Base-by-base conservation (phyloP, 805 yeast species). In the Candida chilensis region DNA sequence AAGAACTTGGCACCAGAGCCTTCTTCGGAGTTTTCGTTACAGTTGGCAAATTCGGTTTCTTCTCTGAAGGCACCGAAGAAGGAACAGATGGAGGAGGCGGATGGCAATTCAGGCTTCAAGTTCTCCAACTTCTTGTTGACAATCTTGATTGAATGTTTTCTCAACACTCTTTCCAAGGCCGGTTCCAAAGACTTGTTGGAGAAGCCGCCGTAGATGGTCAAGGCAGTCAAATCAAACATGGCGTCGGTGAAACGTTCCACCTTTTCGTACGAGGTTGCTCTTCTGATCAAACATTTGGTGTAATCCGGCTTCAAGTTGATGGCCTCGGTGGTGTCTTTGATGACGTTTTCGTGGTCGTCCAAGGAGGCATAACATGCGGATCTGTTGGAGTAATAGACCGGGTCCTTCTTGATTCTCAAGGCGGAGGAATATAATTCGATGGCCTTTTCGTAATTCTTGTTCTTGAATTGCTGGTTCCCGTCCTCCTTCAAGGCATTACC, bases 341-440 rank as follows among this genome's bases (percentile, higher is more conserved):
- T 70, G 28, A 88, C 95, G 52, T 86, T 79, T 44, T 84, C 86
- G 51, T 74, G 77, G 38, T 87, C 74, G 39, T 77, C 73, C 41
- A 84, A 64, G 6, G 94, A 85, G 30, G 88, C 82, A 60, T 83
- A 83, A 59, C 96, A 90, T 12, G 98, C 98, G 17, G 97, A 87
- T 59, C 96, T 78, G 67, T 92, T 92, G 37, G 96, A 86, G 62
- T 79, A 90, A 61, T 72, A 92, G 20, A 88, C 82, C 4, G 96
- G 87, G 56, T 92, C 96, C 42, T 67, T 57, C 50, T 80, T 79
- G 48, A 85, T 66, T 32, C 65, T 51, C 42, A 92, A 64, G 8
- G 98, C 97, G 34, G 71, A 74, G 26, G 84, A 54, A 64, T 92
- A 92, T 54, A 68, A 79, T 27, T 71, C 74, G 45, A 87, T 73